These are phyloP conservation scores for Pyrus betulifolia DNA, from an alignment of 306 rosid genomes.

Conservation along the genomic window DNA sequence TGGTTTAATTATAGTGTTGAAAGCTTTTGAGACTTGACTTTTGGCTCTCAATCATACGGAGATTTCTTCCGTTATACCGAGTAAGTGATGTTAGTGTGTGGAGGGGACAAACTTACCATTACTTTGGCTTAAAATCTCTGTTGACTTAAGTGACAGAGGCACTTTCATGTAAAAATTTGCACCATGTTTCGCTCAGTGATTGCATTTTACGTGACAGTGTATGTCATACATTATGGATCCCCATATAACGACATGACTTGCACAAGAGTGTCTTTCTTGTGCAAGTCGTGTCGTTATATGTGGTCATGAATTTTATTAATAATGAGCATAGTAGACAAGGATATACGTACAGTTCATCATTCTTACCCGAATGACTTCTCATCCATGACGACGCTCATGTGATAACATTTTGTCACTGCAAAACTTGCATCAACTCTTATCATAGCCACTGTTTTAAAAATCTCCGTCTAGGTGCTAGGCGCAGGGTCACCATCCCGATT, in stretches of 20 bases:
- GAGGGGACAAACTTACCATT: neutral
- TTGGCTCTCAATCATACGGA: neutral
- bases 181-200: neutral
- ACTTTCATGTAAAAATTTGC: neutral
- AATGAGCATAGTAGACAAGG: too few species aligned
- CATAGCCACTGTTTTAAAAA: too few species aligned
- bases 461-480: too few species aligned
- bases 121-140: neutral
- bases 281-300: neutral
- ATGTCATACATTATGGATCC: neutral
- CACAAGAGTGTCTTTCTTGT: neutral
- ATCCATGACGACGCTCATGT: too few species aligned
- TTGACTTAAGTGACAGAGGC: neutral
- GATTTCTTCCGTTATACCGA: neutral
- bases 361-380: too few species aligned
- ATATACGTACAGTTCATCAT: too few species aligned
- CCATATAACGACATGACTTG: too few species aligned
- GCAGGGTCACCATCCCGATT: too few species aligned
- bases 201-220: neutral
- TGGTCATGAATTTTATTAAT: too few species aligned
- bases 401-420: too few species aligned
- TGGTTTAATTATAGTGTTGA: neutral
- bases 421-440: too few species aligned
- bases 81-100: neutral
- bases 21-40: neutral